Evolutionary conservation across 2,329 filamentous ascomycete species (phyloP).

Genomic region (Pyricularia grisea): DNA sequence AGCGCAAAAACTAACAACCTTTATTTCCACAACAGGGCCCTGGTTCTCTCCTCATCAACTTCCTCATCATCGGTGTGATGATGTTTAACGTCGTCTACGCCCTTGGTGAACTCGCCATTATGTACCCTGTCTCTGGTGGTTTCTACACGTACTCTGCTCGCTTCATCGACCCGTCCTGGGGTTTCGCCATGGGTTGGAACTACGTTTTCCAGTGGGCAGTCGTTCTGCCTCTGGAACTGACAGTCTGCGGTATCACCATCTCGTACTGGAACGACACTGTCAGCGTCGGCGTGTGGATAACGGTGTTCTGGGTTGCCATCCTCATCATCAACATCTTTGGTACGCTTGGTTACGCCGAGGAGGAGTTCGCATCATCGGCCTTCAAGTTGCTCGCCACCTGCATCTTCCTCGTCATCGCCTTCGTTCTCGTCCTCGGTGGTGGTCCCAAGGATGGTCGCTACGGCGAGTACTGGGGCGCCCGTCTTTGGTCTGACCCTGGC

Average conservation of each 20-base stretch:
- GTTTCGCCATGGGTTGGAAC: constrained; percentile 45
- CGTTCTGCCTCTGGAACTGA: constrained; percentile 40
- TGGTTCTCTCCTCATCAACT: constrained; percentile 36
- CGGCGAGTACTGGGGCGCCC: constrained; percentile 31
- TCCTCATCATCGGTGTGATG: constrained; percentile 48
- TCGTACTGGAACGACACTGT: constrained; percentile 39
- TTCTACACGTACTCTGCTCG: constrained; percentile 54
- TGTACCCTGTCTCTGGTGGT: constrained; percentile 53
- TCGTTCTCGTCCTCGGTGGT: constrained; percentile 50
- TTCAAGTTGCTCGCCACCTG: constrained; percentile 43
- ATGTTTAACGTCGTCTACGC: constrained; percentile 53
- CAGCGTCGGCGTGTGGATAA: constrained; percentile 28
- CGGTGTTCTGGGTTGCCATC: constrained; percentile 40
- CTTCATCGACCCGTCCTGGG: constrained; percentile 53
- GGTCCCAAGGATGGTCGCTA: constrained; percentile 36
- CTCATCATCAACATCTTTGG: constrained; percentile 45
- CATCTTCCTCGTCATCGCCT: constrained; percentile 52
- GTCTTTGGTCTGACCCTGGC: constrained; percentile 31
- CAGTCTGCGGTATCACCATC: constrained; percentile 40
- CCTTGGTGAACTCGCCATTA: constrained; percentile 50
- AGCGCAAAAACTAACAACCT: neutral
- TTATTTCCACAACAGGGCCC: constrained; percentile 19
- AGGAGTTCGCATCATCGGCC: constrained; percentile 45
- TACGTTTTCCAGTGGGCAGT: constrained; percentile 37
- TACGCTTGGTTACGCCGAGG: constrained; percentile 41